Evolutionary conservation across 805 yeast species (phyloP).

Genomic region (Ogataea populi-albae): DNA sequence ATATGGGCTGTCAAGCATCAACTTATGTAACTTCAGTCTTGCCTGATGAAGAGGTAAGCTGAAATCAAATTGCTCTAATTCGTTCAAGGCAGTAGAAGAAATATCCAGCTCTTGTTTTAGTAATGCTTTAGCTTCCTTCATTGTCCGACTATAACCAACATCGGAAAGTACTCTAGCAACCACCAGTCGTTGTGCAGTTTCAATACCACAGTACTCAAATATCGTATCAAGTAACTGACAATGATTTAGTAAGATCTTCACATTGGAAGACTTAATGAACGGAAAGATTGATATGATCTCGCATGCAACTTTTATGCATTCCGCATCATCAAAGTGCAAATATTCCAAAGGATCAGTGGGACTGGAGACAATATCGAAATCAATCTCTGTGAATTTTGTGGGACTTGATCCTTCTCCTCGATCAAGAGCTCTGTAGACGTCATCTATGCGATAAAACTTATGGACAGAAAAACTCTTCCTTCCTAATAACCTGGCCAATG

Average conservation of each 20-base stretch:
- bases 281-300: slow-evolving; percentile 69
- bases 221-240: slow-evolving; percentile 73
- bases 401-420: slow-evolving; percentile 67
- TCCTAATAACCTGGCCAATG: slow-evolving; percentile 83
- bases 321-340: slow-evolving; percentile 74
- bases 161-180: slow-evolving; percentile 75
- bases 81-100: slow-evolving; percentile 78
- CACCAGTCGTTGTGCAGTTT: slow-evolving; percentile 65
- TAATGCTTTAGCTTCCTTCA: slow-evolving; percentile 49
- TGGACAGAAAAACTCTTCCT: slow-evolving; percentile 49
- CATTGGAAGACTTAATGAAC: slow-evolving; percentile 55
- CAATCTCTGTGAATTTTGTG: slow-evolving; percentile 73
- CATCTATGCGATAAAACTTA: slow-evolving; percentile 73
- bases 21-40: slow-evolving; percentile 55
- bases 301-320: slow-evolving; percentile 76
- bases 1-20: slow-evolving; percentile 73
- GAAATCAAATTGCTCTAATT: slow-evolving; percentile 78
- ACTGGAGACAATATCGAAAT: slow-evolving; percentile 72
- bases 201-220: slow-evolving; percentile 78
- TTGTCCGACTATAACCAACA: slow-evolving; percentile 64
- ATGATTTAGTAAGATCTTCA: slow-evolving; percentile 71
- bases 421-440: slow-evolving; percentile 72
- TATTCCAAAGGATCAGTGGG: slow-evolving; percentile 27
- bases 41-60: slow-evolving; percentile 66
- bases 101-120: slow-evolving; percentile 67